Evolutionary conservation across 805 yeast genomes (phyloP), one percentile per base, ranked within the genome.

Genomic region (Metschnikowia bowlesiae): DNA sequence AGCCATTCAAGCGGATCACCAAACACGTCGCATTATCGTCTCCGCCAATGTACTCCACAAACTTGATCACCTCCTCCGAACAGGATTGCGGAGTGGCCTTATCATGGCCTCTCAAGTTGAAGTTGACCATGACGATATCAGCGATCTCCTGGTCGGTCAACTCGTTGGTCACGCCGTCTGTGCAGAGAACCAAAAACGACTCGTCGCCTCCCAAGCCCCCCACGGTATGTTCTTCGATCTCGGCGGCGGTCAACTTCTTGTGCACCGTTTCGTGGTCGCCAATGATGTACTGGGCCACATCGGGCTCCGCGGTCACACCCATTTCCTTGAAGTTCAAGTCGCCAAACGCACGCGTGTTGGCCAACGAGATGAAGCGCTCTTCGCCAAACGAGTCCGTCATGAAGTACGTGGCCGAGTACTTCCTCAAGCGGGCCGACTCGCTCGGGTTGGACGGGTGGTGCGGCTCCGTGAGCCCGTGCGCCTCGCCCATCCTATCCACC

Each of bases 21-120:
- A 86, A 62, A 64, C 97, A 89, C 2, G 97, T 89, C n/a, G 98
- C 96, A 68, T 94, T 94, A 65, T 94, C 99, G 60, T 88, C 90
- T 2, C 96, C 94, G 11, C 96, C 96, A 8, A 91, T 79, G 39
- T 87, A 87, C 63, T 86, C 90, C 9, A 90, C 85, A 64, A 84
- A 94, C 59, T 83, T 79, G 10, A 92, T 81, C 16, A 94, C 87
- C 63, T 91, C 97, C 53, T 81, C 83, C 0, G 97, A 91, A 35
- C 95, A 88, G 41, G 72, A 79, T 59, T 88, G 96, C 0, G 98
- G 96, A 0, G 90, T 81, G 4, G 96, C 96, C 31, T 72, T 67
- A 30, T 76, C 73, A 26, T 81, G 75, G n/a, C 96, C 95, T 46
- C 77, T 72, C 56, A 80, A 78, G 56, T 79, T 79, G 54, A 74